Evolutionary conservation across 192 early-diverging fungal genomes (phyloP).

Genomic region (Coemansia sp.): DNA sequence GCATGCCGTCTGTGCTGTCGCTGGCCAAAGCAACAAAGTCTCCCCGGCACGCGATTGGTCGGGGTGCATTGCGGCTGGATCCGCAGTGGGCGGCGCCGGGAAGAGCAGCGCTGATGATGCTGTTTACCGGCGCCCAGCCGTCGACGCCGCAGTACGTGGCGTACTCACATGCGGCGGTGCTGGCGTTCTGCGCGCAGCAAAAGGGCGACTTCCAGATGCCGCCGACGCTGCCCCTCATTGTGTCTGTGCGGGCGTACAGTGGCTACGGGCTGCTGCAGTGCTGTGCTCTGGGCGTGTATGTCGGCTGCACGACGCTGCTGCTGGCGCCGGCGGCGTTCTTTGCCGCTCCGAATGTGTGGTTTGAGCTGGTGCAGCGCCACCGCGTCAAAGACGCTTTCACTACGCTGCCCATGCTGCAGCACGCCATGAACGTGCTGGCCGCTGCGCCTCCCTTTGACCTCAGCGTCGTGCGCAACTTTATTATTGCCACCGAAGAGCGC

Average conservation of each 20-base stretch:
- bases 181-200: conserved; percentile 47
- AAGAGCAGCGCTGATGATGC: conserved; percentile 61
- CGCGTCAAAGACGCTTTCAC: conserved; percentile 70
- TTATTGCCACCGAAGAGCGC: conserved; percentile 62
- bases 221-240: conserved; percentile 39
- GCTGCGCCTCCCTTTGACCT: conserved; percentile 54
- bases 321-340: conserved; percentile 65
- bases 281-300: conserved; percentile 54
- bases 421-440: conserved; percentile 62
- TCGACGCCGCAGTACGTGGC: conserved; percentile 53
- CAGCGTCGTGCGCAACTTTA: conserved; percentile 61
- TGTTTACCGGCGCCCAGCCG: conserved; percentile 43
- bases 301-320: conserved; percentile 63
- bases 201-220: conserved; percentile 57
- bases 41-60: conserved; percentile 59
- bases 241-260: conserved; percentile 52
- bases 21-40: conserved; percentile 68
- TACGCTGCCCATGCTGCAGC: conserved; percentile 66
- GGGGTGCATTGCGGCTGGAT: conserved; percentile 57
- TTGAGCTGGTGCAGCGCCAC: conserved; percentile 71
- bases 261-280: conserved; percentile 60
- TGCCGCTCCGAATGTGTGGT: conserved; percentile 63
- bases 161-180: conserved; percentile 40
- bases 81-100: conserved; percentile 59
- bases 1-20: conserved; percentile 64